phyloP scores from a whole-genome alignment of 148 eudicot species.

The Vaccinium myrtillus region DNA sequence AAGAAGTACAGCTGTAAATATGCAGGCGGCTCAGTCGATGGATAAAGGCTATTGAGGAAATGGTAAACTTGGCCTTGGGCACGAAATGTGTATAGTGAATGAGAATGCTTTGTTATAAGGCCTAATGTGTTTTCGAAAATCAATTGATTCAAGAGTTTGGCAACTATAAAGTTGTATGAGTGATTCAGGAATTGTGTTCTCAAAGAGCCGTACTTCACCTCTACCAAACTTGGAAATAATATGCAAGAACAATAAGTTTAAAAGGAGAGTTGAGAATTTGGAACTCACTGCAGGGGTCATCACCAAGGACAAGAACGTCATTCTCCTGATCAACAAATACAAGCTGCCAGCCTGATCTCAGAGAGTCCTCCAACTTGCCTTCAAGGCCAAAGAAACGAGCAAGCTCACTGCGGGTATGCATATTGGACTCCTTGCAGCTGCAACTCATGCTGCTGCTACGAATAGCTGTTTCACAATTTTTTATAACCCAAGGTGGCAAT shows the following conservation, averaged over 20 bases:
- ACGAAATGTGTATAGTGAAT: no score
- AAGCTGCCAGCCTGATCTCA: slow-evolving; percentile 99
- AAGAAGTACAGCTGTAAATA: no score
- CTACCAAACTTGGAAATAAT: not conserved
- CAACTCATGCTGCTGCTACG: slow-evolving; percentile 93
- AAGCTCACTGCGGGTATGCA: slow-evolving; percentile 84
- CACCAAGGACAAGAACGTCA: slow-evolving; percentile 98
- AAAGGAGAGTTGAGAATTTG: not conserved
- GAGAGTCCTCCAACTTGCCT: slow-evolving; percentile 89
- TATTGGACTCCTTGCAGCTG: slow-evolving; percentile 93
- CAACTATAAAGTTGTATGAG: no score
- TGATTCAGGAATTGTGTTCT: no score
- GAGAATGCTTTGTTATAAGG: no score
- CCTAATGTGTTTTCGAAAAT: no score
- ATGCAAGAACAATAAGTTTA: not conserved
- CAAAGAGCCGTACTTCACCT: no score
- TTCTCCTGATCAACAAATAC: slow-evolving; percentile 99
- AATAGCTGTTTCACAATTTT: slow-evolving; percentile 90
- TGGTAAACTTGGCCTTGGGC: no score
- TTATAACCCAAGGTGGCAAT: slow-evolving; percentile 72
- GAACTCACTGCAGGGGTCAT: slow-evolving; percentile 98
- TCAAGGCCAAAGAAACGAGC: slow-evolving; percentile 92
- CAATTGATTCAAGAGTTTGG: no score
- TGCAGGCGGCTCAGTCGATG: no score
- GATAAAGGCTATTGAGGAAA: no score